Percentiles rank a stretch among this genome's conserved stretches.
phyloP scores from a whole-genome alignment of 208 protist species.

The Naegleria lovaniensis region DNA sequence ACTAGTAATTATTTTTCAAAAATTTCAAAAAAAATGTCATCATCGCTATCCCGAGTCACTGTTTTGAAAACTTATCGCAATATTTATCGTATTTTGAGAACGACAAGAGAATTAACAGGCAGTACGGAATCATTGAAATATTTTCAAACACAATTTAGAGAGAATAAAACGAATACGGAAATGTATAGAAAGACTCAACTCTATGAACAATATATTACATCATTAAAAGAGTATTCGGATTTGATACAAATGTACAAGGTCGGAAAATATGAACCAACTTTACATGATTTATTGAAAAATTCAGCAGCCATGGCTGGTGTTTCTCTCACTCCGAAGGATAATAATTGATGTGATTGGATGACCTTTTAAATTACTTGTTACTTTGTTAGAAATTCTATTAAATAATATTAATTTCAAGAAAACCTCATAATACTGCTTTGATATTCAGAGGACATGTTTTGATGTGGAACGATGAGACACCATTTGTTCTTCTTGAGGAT shows the following conservation, averaged over 20 bases:
- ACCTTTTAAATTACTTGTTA: no score
- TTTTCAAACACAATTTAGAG: not conserved
- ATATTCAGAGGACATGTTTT: no score
- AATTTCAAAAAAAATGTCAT: not conserved
- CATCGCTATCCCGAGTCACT: not conserved
- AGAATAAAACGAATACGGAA: not conserved
- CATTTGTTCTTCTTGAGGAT: no score
- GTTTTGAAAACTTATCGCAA: not conserved
- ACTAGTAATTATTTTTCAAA: no score
- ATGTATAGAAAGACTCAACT: not conserved
- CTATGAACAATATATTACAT: not conserved
- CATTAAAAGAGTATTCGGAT: conserved; percentile 3
- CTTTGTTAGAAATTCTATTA: no score
- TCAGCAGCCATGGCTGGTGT: not conserved
- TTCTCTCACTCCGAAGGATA: not conserved
- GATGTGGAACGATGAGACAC: no score
- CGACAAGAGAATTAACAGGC: not conserved
- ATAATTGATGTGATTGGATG: no score
- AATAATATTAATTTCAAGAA: no score
- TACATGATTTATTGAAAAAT: not conserved
- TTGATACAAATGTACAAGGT: conserved; percentile 6
- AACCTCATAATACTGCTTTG: no score
- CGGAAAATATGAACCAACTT: conserved; percentile 8
- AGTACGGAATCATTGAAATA: not conserved
- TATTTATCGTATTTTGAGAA: conserved; percentile 6